These are phyloP conservation scores for Balamuthia mandrillaris DNA, from an alignment of 208 protist genomes.

Conservation along the genomic window DNA sequence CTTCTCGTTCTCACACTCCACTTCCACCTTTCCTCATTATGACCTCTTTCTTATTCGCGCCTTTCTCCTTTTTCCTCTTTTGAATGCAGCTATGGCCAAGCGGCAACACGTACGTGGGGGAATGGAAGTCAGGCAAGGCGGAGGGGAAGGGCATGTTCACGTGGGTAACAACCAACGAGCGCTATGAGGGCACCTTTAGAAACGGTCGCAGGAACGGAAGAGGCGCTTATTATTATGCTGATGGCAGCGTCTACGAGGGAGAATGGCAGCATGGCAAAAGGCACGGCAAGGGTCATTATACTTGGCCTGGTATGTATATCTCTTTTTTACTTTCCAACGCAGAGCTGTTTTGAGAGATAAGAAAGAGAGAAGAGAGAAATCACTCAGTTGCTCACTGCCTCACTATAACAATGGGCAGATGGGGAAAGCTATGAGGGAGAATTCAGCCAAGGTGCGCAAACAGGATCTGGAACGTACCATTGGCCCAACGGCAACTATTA, in stretches of 20 bases:
- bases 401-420: neutral
- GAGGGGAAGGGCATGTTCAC: neutral
- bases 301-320: neutral
- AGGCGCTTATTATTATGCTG: neutral
- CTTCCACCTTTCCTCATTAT: neutral
- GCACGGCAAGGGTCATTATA: neutral
- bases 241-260: slow-evolving; percentile 29
- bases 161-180: neutral
- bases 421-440: slow-evolving; percentile 24
- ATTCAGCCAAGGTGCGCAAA: neutral
- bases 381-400: neutral
- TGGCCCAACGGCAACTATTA: slow-evolving; percentile 7
- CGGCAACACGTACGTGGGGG: neutral
- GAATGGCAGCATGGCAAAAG: neutral
- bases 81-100: too few relatives aligned
- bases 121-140: slow-evolving; percentile 2
- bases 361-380: neutral
- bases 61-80: too few relatives aligned
- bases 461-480: neutral
- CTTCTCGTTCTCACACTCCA: neutral
- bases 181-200: neutral
- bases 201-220: neutral
- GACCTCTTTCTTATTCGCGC: neutral
- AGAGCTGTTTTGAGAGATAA: neutral
- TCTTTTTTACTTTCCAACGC: neutral